phyloP scores from a whole-genome alignment of 164 flowering plant species.

The Dillenia turbinata region DNA sequence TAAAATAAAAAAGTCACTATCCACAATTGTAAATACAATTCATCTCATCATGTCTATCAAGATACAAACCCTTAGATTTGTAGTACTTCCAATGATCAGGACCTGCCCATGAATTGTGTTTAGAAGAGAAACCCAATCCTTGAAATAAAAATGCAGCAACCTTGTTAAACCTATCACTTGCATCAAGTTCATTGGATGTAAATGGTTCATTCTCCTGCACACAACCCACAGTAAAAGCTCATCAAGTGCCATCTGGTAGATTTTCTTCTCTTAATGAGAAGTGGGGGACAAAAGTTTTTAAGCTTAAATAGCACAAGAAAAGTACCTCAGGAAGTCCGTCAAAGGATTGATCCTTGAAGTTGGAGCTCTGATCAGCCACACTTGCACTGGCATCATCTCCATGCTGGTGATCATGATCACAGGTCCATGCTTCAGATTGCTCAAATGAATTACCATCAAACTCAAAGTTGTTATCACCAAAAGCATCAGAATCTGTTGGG shows the following conservation, averaged over 20 bases:
- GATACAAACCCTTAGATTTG: slow-evolving; percentile 58
- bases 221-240: background rate
- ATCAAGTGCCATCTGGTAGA: too few species aligned
- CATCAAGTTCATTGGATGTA: slow-evolving; percentile 34
- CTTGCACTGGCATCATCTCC: slow-evolving; percentile 9
- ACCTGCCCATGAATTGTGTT: slow-evolving; percentile 97
- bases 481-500: slow-evolving; percentile 24
- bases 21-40: too few species aligned
- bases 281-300: too few species aligned
- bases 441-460: slow-evolving; percentile 33
- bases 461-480: slow-evolving; percentile 11
- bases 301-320: background rate
- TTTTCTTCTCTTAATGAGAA: too few species aligned
- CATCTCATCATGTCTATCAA: too few species aligned
- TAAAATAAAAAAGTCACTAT: background rate
- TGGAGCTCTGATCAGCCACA: slow-evolving; percentile 36
- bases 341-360: slow-evolving; percentile 31
- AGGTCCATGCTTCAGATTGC: slow-evolving; percentile 28
- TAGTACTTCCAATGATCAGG: slow-evolving; percentile 98
- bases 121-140: slow-evolving; percentile 60
- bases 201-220: slow-evolving; percentile 51
- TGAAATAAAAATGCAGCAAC: slow-evolving; percentile 53
- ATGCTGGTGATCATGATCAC: slow-evolving; percentile 56
- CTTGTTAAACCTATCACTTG: slow-evolving; percentile 47
- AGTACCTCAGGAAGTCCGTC: slow-evolving; percentile 50